Conservation (phyloP, 441 rosid species). For the California macrophylla region DNA sequence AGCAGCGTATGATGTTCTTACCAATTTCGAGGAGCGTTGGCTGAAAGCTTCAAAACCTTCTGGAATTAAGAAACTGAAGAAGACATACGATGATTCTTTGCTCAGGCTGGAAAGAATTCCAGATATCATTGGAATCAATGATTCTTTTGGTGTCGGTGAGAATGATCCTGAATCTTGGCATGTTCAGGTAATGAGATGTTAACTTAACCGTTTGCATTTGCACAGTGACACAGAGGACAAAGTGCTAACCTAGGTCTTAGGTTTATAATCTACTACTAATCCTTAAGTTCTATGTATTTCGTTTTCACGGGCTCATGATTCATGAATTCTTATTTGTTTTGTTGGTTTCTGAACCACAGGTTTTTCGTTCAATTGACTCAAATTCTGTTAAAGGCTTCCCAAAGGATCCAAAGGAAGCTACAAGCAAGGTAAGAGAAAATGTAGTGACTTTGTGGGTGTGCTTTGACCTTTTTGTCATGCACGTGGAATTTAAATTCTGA, state of each 20-base stretch:
- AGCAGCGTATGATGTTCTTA: constrained; percentile 85
- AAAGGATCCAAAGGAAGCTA: constrained; percentile 74
- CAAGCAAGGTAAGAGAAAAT: constrained; percentile 45
- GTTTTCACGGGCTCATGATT: no score
- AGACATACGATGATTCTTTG: constrained; percentile 68
- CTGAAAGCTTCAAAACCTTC: constrained; percentile 69
- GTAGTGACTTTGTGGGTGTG: not conserved
- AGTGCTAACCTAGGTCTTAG: constrained; percentile 10
- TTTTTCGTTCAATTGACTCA: constrained; percentile 95
- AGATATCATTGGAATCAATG: constrained; percentile 58
- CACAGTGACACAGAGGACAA: constrained; percentile 2
- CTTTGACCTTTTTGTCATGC: not conserved
- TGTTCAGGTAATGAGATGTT: constrained; percentile 56
- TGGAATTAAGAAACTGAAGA: constrained; percentile 49
- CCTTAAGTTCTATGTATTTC: not conserved
- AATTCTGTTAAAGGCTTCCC: constrained; percentile 84
- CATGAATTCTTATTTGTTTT: constrained; percentile 11
- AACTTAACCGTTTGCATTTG: no score
- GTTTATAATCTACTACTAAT: not conserved
- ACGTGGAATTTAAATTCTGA: constrained; percentile 16
- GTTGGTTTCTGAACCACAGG: constrained; percentile 33
- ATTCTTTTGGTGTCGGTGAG: constrained; percentile 34
- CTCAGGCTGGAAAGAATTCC: constrained; percentile 76
- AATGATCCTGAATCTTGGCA: constrained; percentile 82
- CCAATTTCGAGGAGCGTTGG: constrained; percentile 95